phyloP scores from a whole-genome alignment of 306 rosid species.

The Fagus sylvatica region DNA sequence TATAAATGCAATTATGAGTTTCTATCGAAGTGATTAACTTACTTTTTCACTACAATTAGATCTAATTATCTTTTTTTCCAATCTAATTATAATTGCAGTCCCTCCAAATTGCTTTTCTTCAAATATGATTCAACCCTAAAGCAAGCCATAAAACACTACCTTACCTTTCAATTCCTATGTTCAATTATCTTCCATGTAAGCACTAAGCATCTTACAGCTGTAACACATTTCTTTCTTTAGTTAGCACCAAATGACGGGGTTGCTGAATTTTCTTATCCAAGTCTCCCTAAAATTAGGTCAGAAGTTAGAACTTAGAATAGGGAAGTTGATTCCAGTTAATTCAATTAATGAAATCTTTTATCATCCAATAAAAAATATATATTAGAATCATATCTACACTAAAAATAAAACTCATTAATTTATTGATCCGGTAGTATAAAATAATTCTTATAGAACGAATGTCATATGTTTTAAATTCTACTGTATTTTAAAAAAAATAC shows the following conservation, averaged over 20 bases:
- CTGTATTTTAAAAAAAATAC: too few relatives aligned
- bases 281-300: constrained; percentile 7
- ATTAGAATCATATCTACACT: too few relatives aligned
- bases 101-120: background rate
- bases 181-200: background rate
- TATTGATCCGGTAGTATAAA: too few relatives aligned
- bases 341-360: too few relatives aligned
- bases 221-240: constrained; percentile 1
- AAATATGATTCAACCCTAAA: constrained; percentile 9
- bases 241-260: constrained; percentile 20
- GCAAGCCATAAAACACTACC: constrained; percentile 5
- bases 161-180: background rate
- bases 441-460: too few relatives aligned
- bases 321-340: too few relatives aligned
- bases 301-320: background rate
- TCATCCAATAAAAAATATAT: too few relatives aligned
- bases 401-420: too few relatives aligned
- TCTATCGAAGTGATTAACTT: background rate
- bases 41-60: background rate
- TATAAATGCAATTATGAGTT: background rate
- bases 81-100: background rate
- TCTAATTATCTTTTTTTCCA: too few relatives aligned
- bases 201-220: constrained; percentile 18
- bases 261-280: constrained; percentile 16
- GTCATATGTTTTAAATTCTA: too few relatives aligned